These are phyloP conservation scores for Manihot esculenta DNA, from an alignment of 441 rosid genomes.

Conservation along the genomic window DNA sequence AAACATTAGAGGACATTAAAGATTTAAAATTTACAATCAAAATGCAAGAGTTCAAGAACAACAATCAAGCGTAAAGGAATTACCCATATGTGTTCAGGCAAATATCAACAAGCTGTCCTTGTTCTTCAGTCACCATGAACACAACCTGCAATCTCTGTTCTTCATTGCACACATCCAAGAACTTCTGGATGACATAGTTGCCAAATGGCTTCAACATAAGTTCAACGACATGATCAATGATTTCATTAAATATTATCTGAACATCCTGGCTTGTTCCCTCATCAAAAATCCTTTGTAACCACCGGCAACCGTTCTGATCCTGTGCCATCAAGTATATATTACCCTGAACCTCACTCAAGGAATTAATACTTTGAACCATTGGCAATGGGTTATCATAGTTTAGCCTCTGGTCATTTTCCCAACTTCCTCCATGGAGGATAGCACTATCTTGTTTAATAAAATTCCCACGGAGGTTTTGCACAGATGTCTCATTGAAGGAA, in stretches of 20 bases:
- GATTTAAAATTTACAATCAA: not conserved
- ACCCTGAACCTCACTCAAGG: slow-evolving; percentile 53
- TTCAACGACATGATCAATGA: slow-evolving; percentile 51
- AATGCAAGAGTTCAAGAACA: not conserved
- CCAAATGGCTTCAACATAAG: slow-evolving; percentile 75
- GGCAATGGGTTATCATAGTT: slow-evolving; percentile 14
- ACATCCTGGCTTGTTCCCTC: slow-evolving; percentile 50
- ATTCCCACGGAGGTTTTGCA: slow-evolving; percentile 25
- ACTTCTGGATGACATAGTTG: slow-evolving; percentile 78
- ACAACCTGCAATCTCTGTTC: slow-evolving; percentile 55
- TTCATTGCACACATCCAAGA: slow-evolving; percentile 60
- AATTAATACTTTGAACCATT: slow-evolving; percentile 29
- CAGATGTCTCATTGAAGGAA: slow-evolving; percentile 25
- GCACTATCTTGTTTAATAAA: slow-evolving; percentile 24
- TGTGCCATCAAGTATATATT: slow-evolving; percentile 58
- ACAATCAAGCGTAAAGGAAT: slow-evolving; percentile 10
- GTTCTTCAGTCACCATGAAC: slow-evolving; percentile 43
- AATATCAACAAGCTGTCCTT: slow-evolving; percentile 53
- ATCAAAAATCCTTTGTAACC: slow-evolving; percentile 62
- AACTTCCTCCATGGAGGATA: slow-evolving; percentile 24
- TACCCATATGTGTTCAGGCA: slow-evolving; percentile 84
- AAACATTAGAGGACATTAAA: not conserved
- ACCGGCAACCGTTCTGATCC: slow-evolving; percentile 72
- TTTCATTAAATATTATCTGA: slow-evolving; percentile 45
- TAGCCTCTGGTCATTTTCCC: slow-evolving; percentile 22